Evolutionary conservation across 2,329 filamentous ascomycete species (phyloP).

Genomic region (Moelleriella libera): DNA sequence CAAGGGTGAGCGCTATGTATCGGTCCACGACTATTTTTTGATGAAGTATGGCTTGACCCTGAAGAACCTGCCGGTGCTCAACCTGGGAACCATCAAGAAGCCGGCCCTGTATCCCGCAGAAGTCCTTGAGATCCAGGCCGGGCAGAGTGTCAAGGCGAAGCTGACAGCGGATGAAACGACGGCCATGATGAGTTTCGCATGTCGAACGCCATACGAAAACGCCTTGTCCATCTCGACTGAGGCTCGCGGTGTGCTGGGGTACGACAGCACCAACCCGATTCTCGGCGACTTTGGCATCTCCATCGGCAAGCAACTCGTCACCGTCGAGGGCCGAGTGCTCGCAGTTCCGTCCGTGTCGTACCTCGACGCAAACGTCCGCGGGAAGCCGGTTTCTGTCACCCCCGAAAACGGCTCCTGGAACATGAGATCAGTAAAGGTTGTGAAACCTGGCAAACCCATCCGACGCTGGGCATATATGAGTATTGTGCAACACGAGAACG

Average conservation of each 20-base stretch:
- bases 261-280: constrained; percentile 29
- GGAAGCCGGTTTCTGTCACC: constrained; percentile 10
- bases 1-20: constrained; percentile 1
- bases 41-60: constrained; percentile 20
- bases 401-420: constrained; percentile 54
- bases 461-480: constrained; percentile 36
- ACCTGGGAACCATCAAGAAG: constrained; percentile 42
- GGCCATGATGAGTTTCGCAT: constrained; percentile 60
- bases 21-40: no score
- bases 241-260: constrained; percentile 42
- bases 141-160: constrained; percentile 48
- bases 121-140: constrained; percentile 46
- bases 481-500: constrained; percentile 10
- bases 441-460: constrained; percentile 30
- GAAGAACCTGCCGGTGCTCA: constrained; percentile 44
- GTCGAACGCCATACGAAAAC: constrained; percentile 51
- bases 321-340: constrained; percentile 59
- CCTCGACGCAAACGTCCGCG: constrained; percentile 8
- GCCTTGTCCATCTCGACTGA: constrained; percentile 47
- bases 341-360: constrained; percentile 48
- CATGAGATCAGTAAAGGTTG: constrained; percentile 43
- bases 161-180: constrained; percentile 47
- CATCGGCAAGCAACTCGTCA: constrained; percentile 48
- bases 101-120: constrained; percentile 56
- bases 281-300: constrained; percentile 47